Conservation (phyloP, 768 basidiomycete genomes). For the Phylloporus sp. region DNA sequence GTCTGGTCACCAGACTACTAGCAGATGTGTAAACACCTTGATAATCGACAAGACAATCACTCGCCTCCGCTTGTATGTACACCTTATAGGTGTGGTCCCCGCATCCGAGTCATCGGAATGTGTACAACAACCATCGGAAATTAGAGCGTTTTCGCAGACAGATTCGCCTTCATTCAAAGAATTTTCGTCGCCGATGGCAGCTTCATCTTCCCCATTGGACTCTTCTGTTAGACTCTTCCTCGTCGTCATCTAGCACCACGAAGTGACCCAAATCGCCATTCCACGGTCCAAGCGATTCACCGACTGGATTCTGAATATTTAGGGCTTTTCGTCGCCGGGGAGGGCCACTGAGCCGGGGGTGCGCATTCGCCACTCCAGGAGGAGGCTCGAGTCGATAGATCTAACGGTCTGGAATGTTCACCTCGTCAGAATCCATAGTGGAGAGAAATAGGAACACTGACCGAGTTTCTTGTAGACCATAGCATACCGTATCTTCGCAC, state of each 20-base stretch:
- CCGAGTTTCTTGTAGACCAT: too few relatives aligned
- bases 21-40: too few relatives aligned
- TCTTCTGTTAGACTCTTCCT: background rate
- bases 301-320: constrained; percentile 9
- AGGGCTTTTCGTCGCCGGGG: constrained; percentile 1
- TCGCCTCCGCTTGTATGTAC: background rate
- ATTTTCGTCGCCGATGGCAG: background rate
- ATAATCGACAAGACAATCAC: constrained; percentile 1
- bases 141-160: background rate
- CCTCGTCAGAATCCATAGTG: background rate
- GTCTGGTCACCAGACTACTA: too few relatives aligned
- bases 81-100: background rate
- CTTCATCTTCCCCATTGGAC: background rate
- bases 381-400: constrained; percentile 5
- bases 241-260: constrained; percentile 3
- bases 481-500: constrained; percentile 7
- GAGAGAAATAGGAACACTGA: background rate
- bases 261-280: constrained; percentile 11
- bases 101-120: background rate
- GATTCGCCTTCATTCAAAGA: background rate
- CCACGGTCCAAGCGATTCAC: constrained; percentile 14
- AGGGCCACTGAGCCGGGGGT: constrained; percentile 7
- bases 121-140: background rate
- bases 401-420: background rate
- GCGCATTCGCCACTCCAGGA: constrained; percentile 8